phyloP scores from a whole-genome alignment of 1,139 yeast genomes.

The Blastobotrys petasosporus region DNA sequence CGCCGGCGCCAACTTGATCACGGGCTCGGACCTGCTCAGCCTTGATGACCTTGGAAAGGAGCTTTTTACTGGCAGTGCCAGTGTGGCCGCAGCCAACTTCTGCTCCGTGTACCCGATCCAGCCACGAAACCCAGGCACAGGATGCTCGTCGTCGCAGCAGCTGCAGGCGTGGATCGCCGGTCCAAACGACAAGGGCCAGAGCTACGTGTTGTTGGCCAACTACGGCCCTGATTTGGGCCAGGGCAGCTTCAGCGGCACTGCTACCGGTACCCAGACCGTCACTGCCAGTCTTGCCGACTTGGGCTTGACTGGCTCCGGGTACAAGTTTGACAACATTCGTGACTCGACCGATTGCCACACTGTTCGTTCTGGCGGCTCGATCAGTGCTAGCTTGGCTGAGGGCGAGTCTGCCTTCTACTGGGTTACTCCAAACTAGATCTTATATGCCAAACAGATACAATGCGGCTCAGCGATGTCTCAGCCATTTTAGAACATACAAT shows the following conservation, averaged over 20 bases:
- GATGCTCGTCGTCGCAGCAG: conserved; percentile 9
- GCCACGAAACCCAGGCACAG: conserved; percentile 14
- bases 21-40: conserved; percentile 12
- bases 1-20: conserved; percentile 15
- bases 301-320: too few relatives aligned
- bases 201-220: conserved; percentile 12
- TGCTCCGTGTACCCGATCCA: conserved; percentile 12
- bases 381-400: too few relatives aligned
- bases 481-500: too few relatives aligned
- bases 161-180: conserved; percentile 15
- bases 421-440: too few relatives aligned
- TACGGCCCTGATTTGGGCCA: conserved; percentile 14
- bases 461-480: too few relatives aligned
- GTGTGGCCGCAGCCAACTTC: conserved; percentile 10
- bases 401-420: too few relatives aligned
- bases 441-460: too few relatives aligned
- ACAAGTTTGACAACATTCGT: too few relatives aligned
- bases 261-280: background rate
- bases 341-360: too few relatives aligned
- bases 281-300: too few relatives aligned
- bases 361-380: too few relatives aligned
- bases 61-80: conserved; percentile 7
- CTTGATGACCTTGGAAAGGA: conserved; percentile 13
- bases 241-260: conserved; percentile 5
- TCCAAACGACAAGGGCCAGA: conserved; percentile 8